Evolutionary conservation across 2,329 filamentous ascomycete genomes (phyloP), one percentile per base, ranked within the genome.

Genomic region (Ramularia endophylla): DNA sequence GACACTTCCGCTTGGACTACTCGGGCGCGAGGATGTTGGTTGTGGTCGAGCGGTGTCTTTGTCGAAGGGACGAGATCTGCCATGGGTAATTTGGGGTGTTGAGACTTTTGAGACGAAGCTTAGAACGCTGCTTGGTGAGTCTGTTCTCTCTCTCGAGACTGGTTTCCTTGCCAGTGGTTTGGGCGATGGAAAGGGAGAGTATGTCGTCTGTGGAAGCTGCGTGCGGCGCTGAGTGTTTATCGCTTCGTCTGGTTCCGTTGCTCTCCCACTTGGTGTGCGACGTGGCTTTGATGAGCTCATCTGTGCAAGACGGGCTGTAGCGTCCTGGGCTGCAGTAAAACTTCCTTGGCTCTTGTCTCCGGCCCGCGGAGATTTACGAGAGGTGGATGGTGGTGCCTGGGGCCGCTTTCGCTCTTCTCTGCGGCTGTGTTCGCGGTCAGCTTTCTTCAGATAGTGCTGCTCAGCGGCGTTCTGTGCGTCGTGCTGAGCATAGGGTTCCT

Each of bases 341-440:
- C 29, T 9, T 34, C 15, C 6, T 33, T 25, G 29, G 29, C 19
- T 33, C 29, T 17, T 12, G n/a, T 6, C 12, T 12, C 16, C n/a
- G 32, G 9, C 16, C 16, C 12, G 16, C 12, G 32, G 32, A 34
- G 11, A 8, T 13, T 15, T n/a, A 32, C 28, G 17, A 27, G 32
- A 30, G 32, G 41, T 19, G n/a, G 15, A 8, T 17, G 13, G 13
- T 9, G 27, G 12, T 19, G 15, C 8, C 16, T 17, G 28, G 6
- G 33, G 8, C 9, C 18, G 22, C 29, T 28, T 19, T 41, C 33
- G 38, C 31, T 34, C 30, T 39, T 19, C 31, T 31, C 28, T 30
- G 35, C 36, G 43, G 32, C 43, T 37, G 29, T 29, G 27, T 29
- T 32, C 28, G 32, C 38, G 27, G 36, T 35, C 32, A 36, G 20